Evolutionary conservation across 23 red algal species (phyloP).

Genomic region (Agarophyton chilense): DNA sequence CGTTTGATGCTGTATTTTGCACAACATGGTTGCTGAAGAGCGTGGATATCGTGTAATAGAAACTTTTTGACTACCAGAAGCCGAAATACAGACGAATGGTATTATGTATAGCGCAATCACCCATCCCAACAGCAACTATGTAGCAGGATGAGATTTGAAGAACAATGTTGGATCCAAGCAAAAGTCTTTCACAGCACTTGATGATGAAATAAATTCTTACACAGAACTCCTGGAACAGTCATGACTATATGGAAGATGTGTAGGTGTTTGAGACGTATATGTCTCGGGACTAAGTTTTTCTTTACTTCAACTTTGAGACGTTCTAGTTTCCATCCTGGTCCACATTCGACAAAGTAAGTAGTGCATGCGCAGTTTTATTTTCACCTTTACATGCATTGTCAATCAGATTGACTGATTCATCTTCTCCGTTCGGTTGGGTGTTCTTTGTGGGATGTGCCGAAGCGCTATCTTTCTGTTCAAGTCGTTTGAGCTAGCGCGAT

Average conservation of each 20-base stretch:
- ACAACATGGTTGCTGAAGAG: slow-evolving; percentile 39
- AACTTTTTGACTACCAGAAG: background rate
- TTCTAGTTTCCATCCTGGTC: too few relatives aligned
- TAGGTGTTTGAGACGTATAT: too few relatives aligned
- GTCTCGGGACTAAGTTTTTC: too few relatives aligned
- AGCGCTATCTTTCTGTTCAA: background rate
- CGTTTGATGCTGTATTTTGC: slow-evolving; percentile 1
- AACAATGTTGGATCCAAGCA: background rate
- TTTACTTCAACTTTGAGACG: too few relatives aligned
- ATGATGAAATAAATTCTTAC: background rate
- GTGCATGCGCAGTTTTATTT: too few relatives aligned
- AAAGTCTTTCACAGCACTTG: background rate
- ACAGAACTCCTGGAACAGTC: background rate
- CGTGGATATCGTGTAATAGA: background rate
- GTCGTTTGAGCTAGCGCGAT: background rate
- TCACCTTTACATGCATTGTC: too few relatives aligned
- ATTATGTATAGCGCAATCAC: background rate
- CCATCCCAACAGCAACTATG: slow-evolving; percentile 3
- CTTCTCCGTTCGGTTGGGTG: too few relatives aligned
- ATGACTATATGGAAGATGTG: background rate
- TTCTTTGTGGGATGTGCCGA: background rate
- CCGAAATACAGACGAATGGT: background rate
- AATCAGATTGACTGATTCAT: too few relatives aligned
- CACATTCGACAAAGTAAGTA: too few relatives aligned
- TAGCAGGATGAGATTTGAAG: background rate